A percentile compares a stretch with the other conserved stretches of the same genome.
Conservation (phyloP, 495 filamentous ascomycete genomes). For the Lasiosphaeria ovina region DNA sequence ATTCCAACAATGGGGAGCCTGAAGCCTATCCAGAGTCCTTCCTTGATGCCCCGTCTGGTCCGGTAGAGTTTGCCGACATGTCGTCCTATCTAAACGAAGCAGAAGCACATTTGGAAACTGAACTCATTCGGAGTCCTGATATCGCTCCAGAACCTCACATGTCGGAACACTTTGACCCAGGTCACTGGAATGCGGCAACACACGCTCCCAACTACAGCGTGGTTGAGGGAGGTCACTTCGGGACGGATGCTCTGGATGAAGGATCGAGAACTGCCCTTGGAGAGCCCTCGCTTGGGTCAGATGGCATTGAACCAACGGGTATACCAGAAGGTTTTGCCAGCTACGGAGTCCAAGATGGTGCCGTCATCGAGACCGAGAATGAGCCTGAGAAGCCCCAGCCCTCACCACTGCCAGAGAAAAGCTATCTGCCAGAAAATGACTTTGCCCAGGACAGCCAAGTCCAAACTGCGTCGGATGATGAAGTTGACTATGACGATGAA, state of each 20-base stretch:
- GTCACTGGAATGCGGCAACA: conserved; percentile 26
- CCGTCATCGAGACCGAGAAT: background rate
- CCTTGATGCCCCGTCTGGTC: conserved; percentile 14
- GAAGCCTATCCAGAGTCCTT: conserved; percentile 27
- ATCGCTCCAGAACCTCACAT: conserved; percentile 9
- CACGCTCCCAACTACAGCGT: conserved; percentile 24
- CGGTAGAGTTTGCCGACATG: conserved; percentile 20
- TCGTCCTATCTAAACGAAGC: conserved; percentile 11
- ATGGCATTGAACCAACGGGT: conserved; percentile 4
- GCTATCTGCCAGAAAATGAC: conserved; percentile 1
- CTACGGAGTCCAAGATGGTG: conserved; percentile 18
- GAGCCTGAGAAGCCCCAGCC: background rate
- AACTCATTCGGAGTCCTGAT: conserved; percentile 4
- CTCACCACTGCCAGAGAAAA: background rate
- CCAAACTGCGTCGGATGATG: conserved; percentile 13
- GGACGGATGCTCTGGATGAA: conserved; percentile 22
- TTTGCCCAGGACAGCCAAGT: conserved; percentile 18
- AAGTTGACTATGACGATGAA: conserved; percentile 21
- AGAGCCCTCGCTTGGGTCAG: conserved; percentile 13
- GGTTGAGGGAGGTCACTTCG: conserved; percentile 29
- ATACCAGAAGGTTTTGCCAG: conserved; percentile 28
- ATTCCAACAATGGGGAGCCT: conserved; percentile 3
- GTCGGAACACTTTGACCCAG: conserved; percentile 18
- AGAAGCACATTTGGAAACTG: conserved; percentile 12
- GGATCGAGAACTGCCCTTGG: conserved; percentile 10